Conservation (phyloP, 352 stramenopile species). For the Pythium periplocum region DNA sequence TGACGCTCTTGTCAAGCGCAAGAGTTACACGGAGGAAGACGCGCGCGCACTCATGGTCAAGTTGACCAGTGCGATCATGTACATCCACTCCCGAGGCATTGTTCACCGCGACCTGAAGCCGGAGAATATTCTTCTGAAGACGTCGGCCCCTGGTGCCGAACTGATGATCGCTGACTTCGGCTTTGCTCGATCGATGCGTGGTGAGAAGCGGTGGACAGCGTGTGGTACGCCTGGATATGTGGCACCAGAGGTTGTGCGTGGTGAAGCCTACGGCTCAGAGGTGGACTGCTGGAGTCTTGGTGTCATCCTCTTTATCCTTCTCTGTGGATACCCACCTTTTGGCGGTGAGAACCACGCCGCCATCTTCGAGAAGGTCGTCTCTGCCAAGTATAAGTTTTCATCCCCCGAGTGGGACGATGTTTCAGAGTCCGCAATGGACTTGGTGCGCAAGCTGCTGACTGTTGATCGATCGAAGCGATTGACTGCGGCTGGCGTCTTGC, state of each 20-base stretch:
- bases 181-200: slow-evolving; percentile 69
- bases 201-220: slow-evolving; percentile 44
- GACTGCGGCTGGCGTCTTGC: slow-evolving; percentile 57
- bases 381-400: slow-evolving; percentile 89
- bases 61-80: slow-evolving; percentile 88
- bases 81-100: slow-evolving; percentile 92
- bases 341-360: slow-evolving; percentile 61
- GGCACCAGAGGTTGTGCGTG: slow-evolving; percentile 90
- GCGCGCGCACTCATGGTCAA: slow-evolving; percentile 87
- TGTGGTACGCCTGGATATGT: slow-evolving; percentile 91
- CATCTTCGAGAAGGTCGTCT: slow-evolving; percentile 69
- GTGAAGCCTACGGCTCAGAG: slow-evolving; percentile 78
- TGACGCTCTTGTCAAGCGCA: slow-evolving; percentile 91
- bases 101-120: slow-evolving; percentile 90
- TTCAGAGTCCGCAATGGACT: slow-evolving; percentile 91
- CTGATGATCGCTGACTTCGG: slow-evolving; percentile 90
- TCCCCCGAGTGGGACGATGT: slow-evolving; percentile 94
- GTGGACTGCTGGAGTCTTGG: slow-evolving; percentile 94
- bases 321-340: slow-evolving; percentile 91
- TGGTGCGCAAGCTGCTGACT: slow-evolving; percentile 90
- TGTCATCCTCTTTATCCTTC: slow-evolving; percentile 93
- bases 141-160: slow-evolving; percentile 53
- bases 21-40: slow-evolving; percentile 95
- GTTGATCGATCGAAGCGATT: slow-evolving; percentile 82
- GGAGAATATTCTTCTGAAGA: slow-evolving; percentile 87